Percentiles rank a stretch among this genome's conserved stretches.
Evolutionary conservation across 2,329 filamentous ascomycete genomes (phyloP).

Genomic region (Colletotrichum sp.): DNA sequence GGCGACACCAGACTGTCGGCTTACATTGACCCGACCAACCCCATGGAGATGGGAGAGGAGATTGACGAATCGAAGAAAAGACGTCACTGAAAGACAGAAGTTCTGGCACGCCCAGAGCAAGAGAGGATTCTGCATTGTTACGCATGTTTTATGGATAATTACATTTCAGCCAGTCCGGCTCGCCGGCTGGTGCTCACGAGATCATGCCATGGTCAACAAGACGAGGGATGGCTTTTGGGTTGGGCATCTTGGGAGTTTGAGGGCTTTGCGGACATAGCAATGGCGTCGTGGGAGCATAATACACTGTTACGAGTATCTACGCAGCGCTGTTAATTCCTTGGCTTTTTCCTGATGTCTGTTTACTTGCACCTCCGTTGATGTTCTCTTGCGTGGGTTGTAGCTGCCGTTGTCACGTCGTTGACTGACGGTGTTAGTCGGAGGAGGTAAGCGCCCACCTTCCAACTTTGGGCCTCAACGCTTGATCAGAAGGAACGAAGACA

Average conservation of each 20-base stretch:
- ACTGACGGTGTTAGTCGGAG: neutral
- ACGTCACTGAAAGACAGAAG: constrained; percentile 18
- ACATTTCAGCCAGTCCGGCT: neutral
- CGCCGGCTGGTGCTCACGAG: constrained; percentile 11
- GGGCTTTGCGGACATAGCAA: constrained; percentile 21
- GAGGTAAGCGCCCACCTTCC: neutral
- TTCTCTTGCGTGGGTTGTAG: neutral
- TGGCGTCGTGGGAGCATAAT: constrained; percentile 20
- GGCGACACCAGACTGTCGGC: constrained; percentile 62
- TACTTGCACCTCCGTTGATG: neutral
- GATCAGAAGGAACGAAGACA: neutral
- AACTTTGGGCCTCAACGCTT: neutral
- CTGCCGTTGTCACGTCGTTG: neutral
- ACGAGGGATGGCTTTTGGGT: constrained; percentile 14
- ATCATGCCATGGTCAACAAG: constrained; percentile 15
- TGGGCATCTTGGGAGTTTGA: constrained; percentile 21
- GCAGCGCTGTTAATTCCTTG: neutral
- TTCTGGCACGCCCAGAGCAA: neutral
- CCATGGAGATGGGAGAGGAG: constrained; percentile 59
- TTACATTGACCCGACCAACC: constrained; percentile 59
- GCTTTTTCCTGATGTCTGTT: neutral
- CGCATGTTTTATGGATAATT: constrained; percentile 16
- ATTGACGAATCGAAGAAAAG: constrained; percentile 49
- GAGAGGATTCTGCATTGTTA: neutral
- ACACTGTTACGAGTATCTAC: constrained; percentile 15